Evolutionary conservation across 1,139 yeast genomes (phyloP), one percentile per base, ranked within the genome.

Genomic region (Hansenula sp.): DNA sequence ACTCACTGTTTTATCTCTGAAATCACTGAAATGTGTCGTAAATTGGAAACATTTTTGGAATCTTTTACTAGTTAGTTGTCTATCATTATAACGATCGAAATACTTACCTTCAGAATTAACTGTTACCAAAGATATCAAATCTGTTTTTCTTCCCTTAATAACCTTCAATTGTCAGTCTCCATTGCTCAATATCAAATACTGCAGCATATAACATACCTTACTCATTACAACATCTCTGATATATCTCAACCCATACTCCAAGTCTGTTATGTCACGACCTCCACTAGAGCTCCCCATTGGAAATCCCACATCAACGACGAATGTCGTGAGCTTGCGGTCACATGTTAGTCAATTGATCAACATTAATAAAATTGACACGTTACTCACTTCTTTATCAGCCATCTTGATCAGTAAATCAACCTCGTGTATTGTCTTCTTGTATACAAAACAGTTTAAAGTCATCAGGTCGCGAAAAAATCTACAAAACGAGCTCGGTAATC

Each of bases 91-190:
- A 11, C 22, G 10, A 14, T 13, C 29, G 3, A 30, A 37, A 22
- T 34, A 37, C 37, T 34, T 40, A 42, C 50, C 50, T 8, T 56
- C 50, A 1, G 67, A 62, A 45, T 75, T 69, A 21, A 66, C 66
- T 1, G 68, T 61, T 2, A 76, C 61, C 3, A 79, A 57, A 0
- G 79, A 74, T 2, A 79, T 66, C 32, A 64, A 62, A 50, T 82
- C 88, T 4, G 79, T 72, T 52, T 79, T 79, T 34, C 86, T 65
- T 6, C 69, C 81, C 39, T 69, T 64, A 29, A 68, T 36, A 11
- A 68, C 52, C 54, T 57, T n/a, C 3, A 22, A 14, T 21, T 9
- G 27, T 31, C n/a, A 31, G 34, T 20, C 32, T 9, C 11, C 16
- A 27, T 6, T 16, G 24, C 9, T 32, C 34, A 41, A 38, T 28